These are phyloP conservation scores for Fraxinus xanthoxyloides DNA, from an alignment of 305 asterid species.

Conservation along the genomic window DNA sequence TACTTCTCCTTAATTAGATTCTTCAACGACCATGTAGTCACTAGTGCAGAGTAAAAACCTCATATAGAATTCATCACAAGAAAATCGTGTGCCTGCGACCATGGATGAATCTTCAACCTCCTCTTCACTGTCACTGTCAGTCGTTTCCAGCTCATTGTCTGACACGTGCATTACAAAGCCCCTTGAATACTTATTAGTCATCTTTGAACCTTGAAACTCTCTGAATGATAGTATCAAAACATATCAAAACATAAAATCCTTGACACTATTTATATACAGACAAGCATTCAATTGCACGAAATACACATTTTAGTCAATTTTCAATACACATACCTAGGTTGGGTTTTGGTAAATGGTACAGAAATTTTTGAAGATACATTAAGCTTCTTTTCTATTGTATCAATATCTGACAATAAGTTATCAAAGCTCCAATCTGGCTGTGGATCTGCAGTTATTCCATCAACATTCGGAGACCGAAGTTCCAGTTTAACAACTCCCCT, in stretches of 20 bases:
- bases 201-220: conserved; percentile 38
- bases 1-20: neutral
- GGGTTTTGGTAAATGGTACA: conserved; percentile 41
- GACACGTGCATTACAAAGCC: conserved; percentile 62
- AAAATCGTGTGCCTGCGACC: conserved; percentile 50
- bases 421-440: conserved; percentile 83
- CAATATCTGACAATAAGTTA: conserved; percentile 55
- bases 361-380: conserved; percentile 32
- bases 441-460: conserved; percentile 69
- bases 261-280: neutral
- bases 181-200: conserved; percentile 21
- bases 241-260: conserved; percentile 16
- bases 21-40: conserved; percentile 2
- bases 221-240: conserved; percentile 28
- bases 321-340: conserved; percentile 42
- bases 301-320: neutral
- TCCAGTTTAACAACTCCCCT: conserved; percentile 58
- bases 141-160: conserved; percentile 39
- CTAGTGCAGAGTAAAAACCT: conserved; percentile 44
- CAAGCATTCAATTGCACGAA: neutral
- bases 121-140: conserved; percentile 42
- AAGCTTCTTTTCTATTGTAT: conserved; percentile 50
- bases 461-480: conserved; percentile 44
- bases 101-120: conserved; percentile 28
- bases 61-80: conserved; percentile 49